Evolutionary conservation across 1,139 yeast species (phyloP).

Genomic region (Blastobotrys apis): DNA sequence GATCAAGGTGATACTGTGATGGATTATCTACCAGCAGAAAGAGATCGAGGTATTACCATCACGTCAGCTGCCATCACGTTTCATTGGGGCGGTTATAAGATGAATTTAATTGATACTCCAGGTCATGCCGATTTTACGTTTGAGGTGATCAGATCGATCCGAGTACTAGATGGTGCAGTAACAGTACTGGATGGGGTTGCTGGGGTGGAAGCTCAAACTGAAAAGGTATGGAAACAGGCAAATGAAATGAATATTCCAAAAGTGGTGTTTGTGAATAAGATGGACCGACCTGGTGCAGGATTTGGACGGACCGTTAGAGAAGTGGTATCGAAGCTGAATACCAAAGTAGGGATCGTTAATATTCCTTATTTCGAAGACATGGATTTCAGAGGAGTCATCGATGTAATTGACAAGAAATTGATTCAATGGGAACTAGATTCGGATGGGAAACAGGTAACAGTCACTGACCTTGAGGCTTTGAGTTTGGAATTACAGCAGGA

Average conservation of each 20-base stretch:
- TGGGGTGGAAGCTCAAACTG: constrained; percentile 98
- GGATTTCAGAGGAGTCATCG: constrained; percentile 74
- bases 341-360: constrained; percentile 69
- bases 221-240: constrained; percentile 94
- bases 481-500: constrained; percentile 41
- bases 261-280: constrained; percentile 79
- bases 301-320: constrained; percentile 86
- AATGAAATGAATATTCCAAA: constrained; percentile 61
- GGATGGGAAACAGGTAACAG: constrained; percentile 55
- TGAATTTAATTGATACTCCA: constrained; percentile 92
- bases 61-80: constrained; percentile 95
- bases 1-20: constrained; percentile 97
- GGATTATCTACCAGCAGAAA: constrained; percentile 84
- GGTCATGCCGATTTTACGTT: constrained; percentile 98
- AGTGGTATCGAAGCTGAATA: constrained; percentile 69
- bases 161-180: constrained; percentile 92
- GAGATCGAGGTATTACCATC: constrained; percentile 91
- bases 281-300: constrained; percentile 97
- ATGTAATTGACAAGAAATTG: constrained; percentile 64
- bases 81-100: constrained; percentile 72
- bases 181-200: constrained; percentile 93
- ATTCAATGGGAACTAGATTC: constrained; percentile 57
- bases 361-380: constrained; percentile 67
- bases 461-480: constrained; percentile 41
- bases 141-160: constrained; percentile 83